Conservation (phyloP, 192 early-diverging fungal species). For the Lunasporangiospora selenospora region DNA sequence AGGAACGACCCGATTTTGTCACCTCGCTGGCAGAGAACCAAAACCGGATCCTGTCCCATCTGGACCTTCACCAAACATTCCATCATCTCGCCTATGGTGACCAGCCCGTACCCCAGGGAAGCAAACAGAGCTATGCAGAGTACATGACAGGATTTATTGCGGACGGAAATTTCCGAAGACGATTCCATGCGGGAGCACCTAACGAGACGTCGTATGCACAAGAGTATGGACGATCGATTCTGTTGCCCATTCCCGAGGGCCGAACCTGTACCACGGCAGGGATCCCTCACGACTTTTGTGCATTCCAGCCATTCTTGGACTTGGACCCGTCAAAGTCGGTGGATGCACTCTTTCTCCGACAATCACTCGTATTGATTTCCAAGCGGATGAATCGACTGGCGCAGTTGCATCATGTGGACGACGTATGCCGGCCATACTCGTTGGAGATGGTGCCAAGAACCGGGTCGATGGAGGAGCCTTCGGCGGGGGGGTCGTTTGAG, state of each 20-base stretch:
- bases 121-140: neutral
- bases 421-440: constrained; percentile 18
- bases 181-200: constrained; percentile 18
- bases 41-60: constrained; percentile 25
- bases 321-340: constrained; percentile 17
- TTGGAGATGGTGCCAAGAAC: too few relatives aligned
- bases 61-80: constrained; percentile 47
- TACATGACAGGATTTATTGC: constrained; percentile 32
- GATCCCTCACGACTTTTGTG: constrained; percentile 44
- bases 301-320: constrained; percentile 38
- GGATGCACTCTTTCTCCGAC: constrained; percentile 25
- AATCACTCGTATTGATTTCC: constrained; percentile 7
- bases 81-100: constrained; percentile 45
- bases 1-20: constrained; percentile 12
- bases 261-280: constrained; percentile 21
- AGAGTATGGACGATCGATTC: constrained; percentile 25
- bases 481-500: constrained; percentile 12
- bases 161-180: constrained; percentile 24
- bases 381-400: constrained; percentile 35
- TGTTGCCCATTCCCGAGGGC: constrained; percentile 19
- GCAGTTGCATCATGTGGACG: constrained; percentile 12
- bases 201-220: constrained; percentile 41
- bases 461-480: too few relatives aligned
- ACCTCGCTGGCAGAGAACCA: constrained; percentile 24
- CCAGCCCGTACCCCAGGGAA: neutral